Percentiles rank a stretch among this genome's conserved stretches.
These are phyloP conservation scores for Dendrocalamus latiflorus DNA, from an alignment of 202 grass and related monocot species.

Conservation along the genomic window DNA sequence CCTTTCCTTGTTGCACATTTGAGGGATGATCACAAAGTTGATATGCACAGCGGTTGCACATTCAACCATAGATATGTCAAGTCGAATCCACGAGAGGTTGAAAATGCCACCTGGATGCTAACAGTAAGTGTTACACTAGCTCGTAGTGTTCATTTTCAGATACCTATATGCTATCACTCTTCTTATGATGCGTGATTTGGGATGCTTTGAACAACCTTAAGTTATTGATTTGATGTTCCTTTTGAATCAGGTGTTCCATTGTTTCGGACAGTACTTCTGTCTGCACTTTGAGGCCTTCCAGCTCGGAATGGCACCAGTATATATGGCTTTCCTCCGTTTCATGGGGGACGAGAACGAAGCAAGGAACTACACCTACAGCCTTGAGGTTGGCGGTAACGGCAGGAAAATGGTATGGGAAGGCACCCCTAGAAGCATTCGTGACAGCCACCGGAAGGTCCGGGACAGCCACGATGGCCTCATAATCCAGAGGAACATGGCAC, in stretches of 20 bases:
- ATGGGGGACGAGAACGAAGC: no score
- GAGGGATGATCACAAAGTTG: constrained; percentile 90
- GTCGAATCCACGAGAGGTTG: constrained; percentile 72
- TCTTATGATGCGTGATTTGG: neutral
- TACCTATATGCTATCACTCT: neutral
- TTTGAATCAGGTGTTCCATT: constrained; percentile 67
- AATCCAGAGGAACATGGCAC: no score
- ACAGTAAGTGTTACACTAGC: constrained; percentile 56
- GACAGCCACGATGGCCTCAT: no score
- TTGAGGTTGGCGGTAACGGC: no score
- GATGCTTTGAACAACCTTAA: neutral
- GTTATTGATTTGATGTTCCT: neutral
- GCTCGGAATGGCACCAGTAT: no score
- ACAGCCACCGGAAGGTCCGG: no score
- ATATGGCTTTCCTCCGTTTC: no score
- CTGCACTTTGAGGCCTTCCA: constrained; percentile 95
- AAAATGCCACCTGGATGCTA: constrained; percentile 93
- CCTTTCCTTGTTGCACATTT: neutral
- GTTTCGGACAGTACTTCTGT: constrained; percentile 83
- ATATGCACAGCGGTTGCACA: constrained; percentile 79
- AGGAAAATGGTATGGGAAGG: no score
- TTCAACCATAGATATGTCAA: constrained; percentile 96
- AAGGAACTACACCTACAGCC: no score
- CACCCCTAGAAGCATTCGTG: no score
- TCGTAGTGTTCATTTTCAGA: neutral